Evolutionary conservation across 2,329 filamentous ascomycete genomes (phyloP).

Genomic region (Cyphellophora attinorum): DNA sequence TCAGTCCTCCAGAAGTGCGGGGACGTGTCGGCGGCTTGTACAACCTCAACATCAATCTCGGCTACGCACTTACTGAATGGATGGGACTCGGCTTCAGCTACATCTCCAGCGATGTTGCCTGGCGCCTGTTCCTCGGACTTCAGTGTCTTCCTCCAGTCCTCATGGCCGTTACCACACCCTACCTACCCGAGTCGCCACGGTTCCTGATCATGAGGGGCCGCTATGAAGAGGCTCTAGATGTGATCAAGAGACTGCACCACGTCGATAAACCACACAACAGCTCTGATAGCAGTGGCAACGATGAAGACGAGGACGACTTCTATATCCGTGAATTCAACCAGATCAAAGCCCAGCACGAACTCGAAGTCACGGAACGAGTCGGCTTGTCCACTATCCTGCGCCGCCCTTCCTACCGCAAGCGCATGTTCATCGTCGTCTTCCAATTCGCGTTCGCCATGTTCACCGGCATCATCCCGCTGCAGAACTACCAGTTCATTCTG

Average conservation of each 20-base stretch:
- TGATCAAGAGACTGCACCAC: slow-evolving; percentile 6
- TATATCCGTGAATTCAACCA: slow-evolving; percentile 9
- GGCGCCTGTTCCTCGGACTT: slow-evolving; percentile 4
- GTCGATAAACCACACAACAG: no score
- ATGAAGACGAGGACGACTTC: slow-evolving; percentile 6
- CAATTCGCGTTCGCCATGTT: slow-evolving; percentile 7
- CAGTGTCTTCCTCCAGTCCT: slow-evolving; percentile 2
- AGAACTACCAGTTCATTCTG: slow-evolving; percentile 8
- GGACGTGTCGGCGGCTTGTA: slow-evolving; percentile 6
- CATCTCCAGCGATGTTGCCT: slow-evolving; percentile 4
- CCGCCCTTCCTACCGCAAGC: slow-evolving; percentile 6
- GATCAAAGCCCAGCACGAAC: slow-evolving; percentile 7
- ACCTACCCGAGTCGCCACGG: slow-evolving; percentile 19
- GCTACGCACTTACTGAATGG: slow-evolving; percentile 6
- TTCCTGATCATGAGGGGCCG: slow-evolving; percentile 17
- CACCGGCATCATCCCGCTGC: slow-evolving; percentile 7
- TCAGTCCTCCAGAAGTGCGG: slow-evolving; percentile 4
- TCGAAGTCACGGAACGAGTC: slow-evolving; percentile 6
- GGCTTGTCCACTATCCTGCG: slow-evolving; percentile 4
- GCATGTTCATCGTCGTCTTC: slow-evolving; percentile 9
- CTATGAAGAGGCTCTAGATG: slow-evolving; percentile 12
- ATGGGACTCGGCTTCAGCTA: slow-evolving; percentile 6
- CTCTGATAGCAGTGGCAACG: no score
- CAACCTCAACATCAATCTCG: slow-evolving; percentile 5
- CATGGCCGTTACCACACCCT: slow-evolving; percentile 10